These are phyloP conservation scores for Trametes polyzona DNA, from an alignment of 1,284 basidiomycete genomes.

Conservation along the genomic window DNA sequence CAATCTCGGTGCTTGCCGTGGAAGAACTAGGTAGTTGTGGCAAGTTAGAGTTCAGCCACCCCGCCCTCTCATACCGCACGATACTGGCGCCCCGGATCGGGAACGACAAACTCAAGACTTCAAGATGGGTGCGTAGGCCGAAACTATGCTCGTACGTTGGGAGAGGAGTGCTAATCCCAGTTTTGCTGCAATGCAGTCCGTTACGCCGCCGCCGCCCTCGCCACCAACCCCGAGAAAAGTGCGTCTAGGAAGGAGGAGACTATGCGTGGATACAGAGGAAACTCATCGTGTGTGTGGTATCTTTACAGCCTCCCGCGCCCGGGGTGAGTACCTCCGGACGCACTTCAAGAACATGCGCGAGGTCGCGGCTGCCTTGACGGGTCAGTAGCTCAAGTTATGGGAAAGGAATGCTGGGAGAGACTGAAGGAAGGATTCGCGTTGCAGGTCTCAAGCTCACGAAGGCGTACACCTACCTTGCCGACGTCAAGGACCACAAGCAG, in stretches of 20 bases:
- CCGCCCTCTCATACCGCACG: slow-evolving; percentile 23
- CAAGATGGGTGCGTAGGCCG: slow-evolving; percentile 65
- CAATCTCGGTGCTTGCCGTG: slow-evolving; percentile 26
- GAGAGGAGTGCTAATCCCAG: slow-evolving; percentile 21
- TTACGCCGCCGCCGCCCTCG: slow-evolving; percentile 86
- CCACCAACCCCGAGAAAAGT: slow-evolving; percentile 95
- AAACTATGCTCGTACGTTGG: slow-evolving; percentile 6
- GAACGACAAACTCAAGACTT: slow-evolving; percentile 47
- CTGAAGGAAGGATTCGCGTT: slow-evolving; percentile 20
- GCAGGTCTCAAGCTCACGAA: slow-evolving; percentile 93
- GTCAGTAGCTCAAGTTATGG: slow-evolving; percentile 47
- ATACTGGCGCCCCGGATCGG: slow-evolving; percentile 27
- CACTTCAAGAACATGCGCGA: slow-evolving; percentile 99
- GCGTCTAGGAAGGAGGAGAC: slow-evolving; percentile 36
- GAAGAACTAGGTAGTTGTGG: slow-evolving; percentile 34
- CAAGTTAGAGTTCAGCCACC: slow-evolving; percentile 36
- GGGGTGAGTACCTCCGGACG: slow-evolving; percentile 96
- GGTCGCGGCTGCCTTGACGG: slow-evolving; percentile 86
- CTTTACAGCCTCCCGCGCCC: slow-evolving; percentile 80
- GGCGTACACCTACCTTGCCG: slow-evolving; percentile 93
- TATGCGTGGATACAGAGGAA: slow-evolving; percentile 1
- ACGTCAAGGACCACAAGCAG: slow-evolving; percentile 97
- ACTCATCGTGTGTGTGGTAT: slow-evolving; percentile 26
- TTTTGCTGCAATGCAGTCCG: slow-evolving; percentile 62
- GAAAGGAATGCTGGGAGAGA: slow-evolving; percentile 1